Evolutionary conservation across 768 basidiomycete genomes (phyloP).

Genomic region (Naematelia encephala): DNA sequence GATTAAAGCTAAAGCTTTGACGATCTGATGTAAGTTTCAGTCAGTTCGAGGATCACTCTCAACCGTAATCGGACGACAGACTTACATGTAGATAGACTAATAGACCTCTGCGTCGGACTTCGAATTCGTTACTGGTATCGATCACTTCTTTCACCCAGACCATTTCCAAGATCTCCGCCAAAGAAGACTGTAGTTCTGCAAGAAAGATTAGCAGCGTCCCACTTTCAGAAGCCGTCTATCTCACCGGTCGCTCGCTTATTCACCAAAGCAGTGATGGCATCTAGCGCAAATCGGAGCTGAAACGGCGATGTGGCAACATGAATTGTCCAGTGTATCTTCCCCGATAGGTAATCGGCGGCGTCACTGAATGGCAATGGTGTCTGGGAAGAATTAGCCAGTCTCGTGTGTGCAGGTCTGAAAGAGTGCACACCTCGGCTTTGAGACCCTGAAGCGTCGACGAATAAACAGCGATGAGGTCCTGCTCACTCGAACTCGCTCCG

Average conservation of each 20-base stretch:
- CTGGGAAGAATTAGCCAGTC: not conserved
- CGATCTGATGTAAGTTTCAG: too few relatives aligned
- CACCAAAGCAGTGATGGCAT: constrained; percentile 62
- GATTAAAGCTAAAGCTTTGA: constrained; percentile 73
- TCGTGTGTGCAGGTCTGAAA: not conserved
- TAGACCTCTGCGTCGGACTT: constrained; percentile 28
- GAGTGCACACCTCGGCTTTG: constrained; percentile 61
- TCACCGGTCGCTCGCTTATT: constrained; percentile 74
- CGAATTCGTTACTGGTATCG: constrained; percentile 34
- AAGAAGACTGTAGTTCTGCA: constrained; percentile 25
- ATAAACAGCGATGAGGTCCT: constrained; percentile 66
- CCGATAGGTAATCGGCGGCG: constrained; percentile 57
- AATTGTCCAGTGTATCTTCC: constrained; percentile 63
- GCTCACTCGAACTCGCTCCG: constrained; percentile 56
- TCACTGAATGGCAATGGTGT: constrained; percentile 55
- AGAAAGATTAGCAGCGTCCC: not conserved
- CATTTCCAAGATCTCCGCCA: constrained; percentile 25
- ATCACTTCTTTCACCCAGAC: constrained; percentile 39
- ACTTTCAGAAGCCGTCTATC: constrained; percentile 12
- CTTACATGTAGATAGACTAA: constrained; percentile 36
- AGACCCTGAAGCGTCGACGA: constrained; percentile 65
- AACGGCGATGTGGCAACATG: constrained; percentile 40
- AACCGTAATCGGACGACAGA: not conserved
- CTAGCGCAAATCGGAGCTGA: constrained; percentile 43
- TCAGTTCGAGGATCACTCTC: constrained; percentile 6